Evolutionary conservation across 805 yeast genomes (phyloP).

Genomic region (Trichomonascus vanleenenianus): DNA sequence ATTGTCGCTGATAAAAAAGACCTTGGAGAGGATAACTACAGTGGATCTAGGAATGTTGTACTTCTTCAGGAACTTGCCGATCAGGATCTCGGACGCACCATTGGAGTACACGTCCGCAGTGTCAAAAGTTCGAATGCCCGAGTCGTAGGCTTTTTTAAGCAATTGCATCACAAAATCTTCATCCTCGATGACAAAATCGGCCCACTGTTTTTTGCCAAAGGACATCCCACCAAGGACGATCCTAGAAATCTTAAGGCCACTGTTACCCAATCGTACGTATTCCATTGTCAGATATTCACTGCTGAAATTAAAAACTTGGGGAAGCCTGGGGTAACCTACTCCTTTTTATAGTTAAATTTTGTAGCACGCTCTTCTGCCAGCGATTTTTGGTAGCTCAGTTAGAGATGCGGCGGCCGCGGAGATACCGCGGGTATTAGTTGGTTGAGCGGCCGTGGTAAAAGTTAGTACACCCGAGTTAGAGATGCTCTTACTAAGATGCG

Average conservation of each 20-base stretch:
- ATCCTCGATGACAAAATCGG: constrained; percentile 38
- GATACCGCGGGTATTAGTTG: no score
- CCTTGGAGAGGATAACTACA: constrained; percentile 49
- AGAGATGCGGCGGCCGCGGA: no score
- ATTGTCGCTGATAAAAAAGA: constrained; percentile 3
- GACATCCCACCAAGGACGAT: constrained; percentile 36
- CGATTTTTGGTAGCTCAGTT: no score
- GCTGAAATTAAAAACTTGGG: not conserved
- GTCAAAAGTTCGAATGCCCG: constrained; percentile 39
- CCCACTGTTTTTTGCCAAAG: constrained; percentile 30
- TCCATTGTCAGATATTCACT: constrained; percentile 7
- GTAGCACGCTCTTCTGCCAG: no score
- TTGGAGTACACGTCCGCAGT: constrained; percentile 39
- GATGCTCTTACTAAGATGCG: no score
- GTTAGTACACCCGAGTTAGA: no score
- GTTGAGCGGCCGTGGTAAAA: no score
- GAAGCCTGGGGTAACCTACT: no score
- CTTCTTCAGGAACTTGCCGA: constrained; percentile 46
- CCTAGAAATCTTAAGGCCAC: constrained; percentile 33
- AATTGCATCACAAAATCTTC: constrained; percentile 38
- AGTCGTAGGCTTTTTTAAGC: constrained; percentile 39
- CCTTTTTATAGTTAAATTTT: no score
- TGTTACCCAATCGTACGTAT: constrained; percentile 25
- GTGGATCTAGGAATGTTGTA: constrained; percentile 46
- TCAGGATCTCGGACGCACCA: constrained; percentile 37